A percentile compares a stretch with the other conserved stretches of the same genome.
These are phyloP conservation scores for Flaveria sonorensis DNA, from an alignment of 129 eudicot species.

Conservation along the genomic window DNA sequence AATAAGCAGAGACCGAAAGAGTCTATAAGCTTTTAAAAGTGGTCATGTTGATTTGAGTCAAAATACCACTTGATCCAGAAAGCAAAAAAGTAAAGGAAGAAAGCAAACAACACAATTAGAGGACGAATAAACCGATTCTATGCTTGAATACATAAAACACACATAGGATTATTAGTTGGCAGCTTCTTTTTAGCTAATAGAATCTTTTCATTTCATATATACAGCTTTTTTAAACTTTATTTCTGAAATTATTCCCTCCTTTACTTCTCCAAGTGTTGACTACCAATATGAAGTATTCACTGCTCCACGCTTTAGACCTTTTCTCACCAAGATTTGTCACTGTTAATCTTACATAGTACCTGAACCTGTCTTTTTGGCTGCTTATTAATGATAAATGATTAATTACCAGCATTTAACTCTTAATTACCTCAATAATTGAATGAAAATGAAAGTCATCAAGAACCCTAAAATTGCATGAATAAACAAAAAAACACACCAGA, in stretches of 20 bases:
- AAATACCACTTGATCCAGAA: slow-evolving; percentile 37
- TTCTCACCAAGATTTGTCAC: slow-evolving; percentile 28
- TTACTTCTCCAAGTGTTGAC: slow-evolving; percentile 29
- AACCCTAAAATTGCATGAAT: slow-evolving; percentile 12
- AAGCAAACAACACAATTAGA: slow-evolving; percentile 36
- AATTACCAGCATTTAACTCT: slow-evolving; percentile 21
- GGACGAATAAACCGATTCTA: slow-evolving; percentile 27
- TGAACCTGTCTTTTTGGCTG: slow-evolving; percentile 32
- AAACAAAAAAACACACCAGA: background rate
- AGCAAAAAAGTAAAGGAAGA: slow-evolving; percentile 25
- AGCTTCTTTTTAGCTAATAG: slow-evolving; percentile 36
- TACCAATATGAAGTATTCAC: slow-evolving; percentile 32
- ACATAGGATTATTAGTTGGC: slow-evolving; percentile 29
- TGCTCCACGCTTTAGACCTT: slow-evolving; percentile 4
- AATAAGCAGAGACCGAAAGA: slow-evolving; percentile 24
- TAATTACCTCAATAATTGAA: slow-evolving; percentile 21
- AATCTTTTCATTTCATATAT: slow-evolving; percentile 42
- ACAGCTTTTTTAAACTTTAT: slow-evolving; percentile 41
- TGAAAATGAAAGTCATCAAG: slow-evolving; percentile 6
- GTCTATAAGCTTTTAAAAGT: slow-evolving; percentile 29
- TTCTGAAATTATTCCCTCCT: slow-evolving; percentile 40
- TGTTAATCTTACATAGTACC: slow-evolving; percentile 37
- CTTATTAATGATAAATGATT: background rate
- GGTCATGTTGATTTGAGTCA: slow-evolving; percentile 40
- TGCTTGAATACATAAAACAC: slow-evolving; percentile 27